Evolutionary conservation across 768 basidiomycete species (phyloP).

Genomic region (Crepidotus variabilis): DNA sequence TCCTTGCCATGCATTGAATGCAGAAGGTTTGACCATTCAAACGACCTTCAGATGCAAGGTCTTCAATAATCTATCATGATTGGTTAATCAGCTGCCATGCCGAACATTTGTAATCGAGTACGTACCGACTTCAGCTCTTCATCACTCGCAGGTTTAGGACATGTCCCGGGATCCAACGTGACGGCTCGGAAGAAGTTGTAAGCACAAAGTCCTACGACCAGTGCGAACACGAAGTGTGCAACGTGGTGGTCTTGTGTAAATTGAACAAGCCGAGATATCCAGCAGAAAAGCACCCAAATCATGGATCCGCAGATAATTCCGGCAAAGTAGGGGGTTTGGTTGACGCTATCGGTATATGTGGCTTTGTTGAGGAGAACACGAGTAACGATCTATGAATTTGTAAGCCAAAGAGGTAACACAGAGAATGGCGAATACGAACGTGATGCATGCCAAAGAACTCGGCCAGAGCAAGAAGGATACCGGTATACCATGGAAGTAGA

Average conservation of each 20-base stretch:
- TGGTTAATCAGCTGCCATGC: neutral
- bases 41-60: slow-evolving; percentile 80
- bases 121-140: slow-evolving; percentile 84
- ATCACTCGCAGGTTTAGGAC: slow-evolving; percentile 77
- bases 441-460: slow-evolving; percentile 95
- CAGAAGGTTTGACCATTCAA: slow-evolving; percentile 97
- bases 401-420: slow-evolving; percentile 12
- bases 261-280: slow-evolving; percentile 73
- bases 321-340: slow-evolving; percentile 88
- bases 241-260: slow-evolving; percentile 37
- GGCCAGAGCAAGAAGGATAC: slow-evolving; percentile 75
- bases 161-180: slow-evolving; percentile 85
- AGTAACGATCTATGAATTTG: slow-evolving; percentile 60
- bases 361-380: slow-evolving; percentile 81
- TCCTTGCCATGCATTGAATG: slow-evolving; percentile 91
- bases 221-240: neutral
- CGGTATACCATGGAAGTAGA: slow-evolving; percentile 88
- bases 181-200: slow-evolving; percentile 59
- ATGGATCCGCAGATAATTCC: slow-evolving; percentile 85
- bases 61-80: slow-evolving; percentile 80
- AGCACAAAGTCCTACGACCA: neutral
- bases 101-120: slow-evolving; percentile 6
- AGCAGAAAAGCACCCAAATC: slow-evolving; percentile 82
- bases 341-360: slow-evolving; percentile 79
- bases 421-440: slow-evolving; percentile 40